Evolutionary conservation across 2,329 filamentous ascomycete species (phyloP).

Genomic region (Dactylella cylindrospora): DNA sequence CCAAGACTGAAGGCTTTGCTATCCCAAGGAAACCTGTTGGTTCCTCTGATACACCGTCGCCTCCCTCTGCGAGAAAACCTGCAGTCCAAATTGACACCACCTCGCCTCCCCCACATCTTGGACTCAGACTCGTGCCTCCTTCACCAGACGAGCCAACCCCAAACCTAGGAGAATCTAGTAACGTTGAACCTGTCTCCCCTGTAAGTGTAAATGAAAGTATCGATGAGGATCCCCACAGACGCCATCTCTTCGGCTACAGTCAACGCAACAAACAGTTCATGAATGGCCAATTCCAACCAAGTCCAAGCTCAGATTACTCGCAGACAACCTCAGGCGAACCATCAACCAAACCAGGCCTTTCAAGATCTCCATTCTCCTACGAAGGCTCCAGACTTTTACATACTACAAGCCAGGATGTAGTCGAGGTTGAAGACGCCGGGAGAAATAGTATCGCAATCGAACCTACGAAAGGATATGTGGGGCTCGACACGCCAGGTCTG

Average conservation of each 20-base stretch:
- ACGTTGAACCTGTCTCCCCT: not conserved
- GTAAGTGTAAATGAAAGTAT: slow-evolving; percentile 12
- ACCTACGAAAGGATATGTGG: not conserved
- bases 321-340: slow-evolving; percentile 18
- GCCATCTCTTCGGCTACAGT: slow-evolving; percentile 28
- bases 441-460: not conserved
- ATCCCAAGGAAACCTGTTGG: slow-evolving; percentile 27
- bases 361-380: slow-evolving; percentile 34
- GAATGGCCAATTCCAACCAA: slow-evolving; percentile 31
- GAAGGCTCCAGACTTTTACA: slow-evolving; percentile 29
- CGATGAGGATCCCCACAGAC: slow-evolving; percentile 36
- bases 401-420: not conserved
- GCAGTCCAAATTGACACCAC: slow-evolving; percentile 4
- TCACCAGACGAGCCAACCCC: slow-evolving; percentile 18
- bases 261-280: slow-evolving; percentile 30
- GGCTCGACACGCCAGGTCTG: not conserved
- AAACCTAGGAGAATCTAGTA: not conserved
- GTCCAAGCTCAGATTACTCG: slow-evolving; percentile 30
- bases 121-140: slow-evolving; percentile 23
- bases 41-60: slow-evolving; percentile 8
- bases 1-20: slow-evolving; percentile 4
- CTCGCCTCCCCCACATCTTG: not conserved
- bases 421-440: not conserved
- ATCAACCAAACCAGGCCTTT: slow-evolving; percentile 21
- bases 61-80: slow-evolving; percentile 22